Evolutionary conservation across 129 eudicot species (phyloP).

Genomic region (Pseudognaphalium luteoalbum): DNA sequence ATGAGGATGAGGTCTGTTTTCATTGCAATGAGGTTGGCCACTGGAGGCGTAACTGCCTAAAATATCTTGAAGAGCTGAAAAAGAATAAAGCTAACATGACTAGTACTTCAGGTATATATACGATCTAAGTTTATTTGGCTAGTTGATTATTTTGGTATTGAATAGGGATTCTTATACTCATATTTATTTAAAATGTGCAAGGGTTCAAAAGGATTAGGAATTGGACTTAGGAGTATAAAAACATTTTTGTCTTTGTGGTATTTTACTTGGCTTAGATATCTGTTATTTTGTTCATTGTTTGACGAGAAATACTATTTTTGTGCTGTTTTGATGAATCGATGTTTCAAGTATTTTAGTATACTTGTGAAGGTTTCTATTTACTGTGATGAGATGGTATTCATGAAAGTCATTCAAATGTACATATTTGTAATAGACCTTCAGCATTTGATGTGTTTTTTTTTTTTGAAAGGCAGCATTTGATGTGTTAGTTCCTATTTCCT

Average conservation of each 20-base stretch:
- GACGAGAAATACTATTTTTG: too few species aligned
- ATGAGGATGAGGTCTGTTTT: not conserved
- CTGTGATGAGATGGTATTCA: too few species aligned
- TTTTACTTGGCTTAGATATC: not conserved
- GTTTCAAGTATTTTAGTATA: too few species aligned
- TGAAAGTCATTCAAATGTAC: too few species aligned
- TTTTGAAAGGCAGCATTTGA: too few species aligned
- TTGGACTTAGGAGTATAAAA: not conserved
- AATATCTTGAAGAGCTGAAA: not conserved
- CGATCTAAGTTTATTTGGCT: not conserved
- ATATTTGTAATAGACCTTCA: too few species aligned
- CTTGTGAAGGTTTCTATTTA: too few species aligned
- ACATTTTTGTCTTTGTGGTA: not conserved
- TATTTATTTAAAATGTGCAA: not conserved
- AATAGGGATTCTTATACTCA: too few species aligned
- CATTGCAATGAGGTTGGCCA: not conserved
- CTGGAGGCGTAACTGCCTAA: not conserved
- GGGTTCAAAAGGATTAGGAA: not conserved
- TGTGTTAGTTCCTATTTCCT: too few species aligned
- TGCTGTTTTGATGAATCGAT: too few species aligned
- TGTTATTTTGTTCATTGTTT: too few species aligned
- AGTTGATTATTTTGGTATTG: not conserved
- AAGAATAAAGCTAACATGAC: not conserved
- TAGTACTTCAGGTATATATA: not conserved
- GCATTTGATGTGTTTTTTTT: too few species aligned